phyloP scores from a whole-genome alignment of 1,284 basidiomycete species.

The Fomes fomentarius region DNA sequence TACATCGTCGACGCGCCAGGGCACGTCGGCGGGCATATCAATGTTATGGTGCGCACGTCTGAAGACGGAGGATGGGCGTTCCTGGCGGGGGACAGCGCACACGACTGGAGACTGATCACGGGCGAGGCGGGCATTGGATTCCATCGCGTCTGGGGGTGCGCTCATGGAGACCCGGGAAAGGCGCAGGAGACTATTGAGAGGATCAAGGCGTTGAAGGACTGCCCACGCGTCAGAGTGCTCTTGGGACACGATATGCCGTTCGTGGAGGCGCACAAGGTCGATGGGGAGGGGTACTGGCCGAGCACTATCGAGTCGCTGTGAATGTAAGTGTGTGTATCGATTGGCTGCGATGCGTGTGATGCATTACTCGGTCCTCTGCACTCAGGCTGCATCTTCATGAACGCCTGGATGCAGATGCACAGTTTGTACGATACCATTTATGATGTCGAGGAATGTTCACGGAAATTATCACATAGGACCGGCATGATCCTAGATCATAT shows the following conservation, averaged over 20 bases:
- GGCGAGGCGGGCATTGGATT: conserved; percentile 46
- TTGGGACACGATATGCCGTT: conserved; percentile 57
- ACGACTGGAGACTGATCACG: conserved; percentile 54
- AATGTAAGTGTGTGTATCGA: no score
- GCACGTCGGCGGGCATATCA: conserved; percentile 56
- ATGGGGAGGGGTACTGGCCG: conserved; percentile 31
- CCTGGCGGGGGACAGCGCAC: conserved; percentile 58
- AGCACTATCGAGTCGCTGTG: no score
- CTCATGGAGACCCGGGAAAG: conserved; percentile 45
- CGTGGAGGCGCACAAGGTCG: conserved; percentile 47
- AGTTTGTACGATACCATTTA: no score
- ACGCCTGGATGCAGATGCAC: no score
- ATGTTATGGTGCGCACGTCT: conserved; percentile 57
- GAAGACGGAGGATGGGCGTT: conserved; percentile 57
- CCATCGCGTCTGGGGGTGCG: conserved; percentile 36
- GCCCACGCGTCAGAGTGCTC: conserved; percentile 46
- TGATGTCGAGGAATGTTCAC: no score
- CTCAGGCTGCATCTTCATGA: no score
- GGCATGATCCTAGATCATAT: no score
- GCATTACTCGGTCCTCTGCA: no score
- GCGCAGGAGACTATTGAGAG: conserved; percentile 46
- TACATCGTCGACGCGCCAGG: conserved; percentile 60
- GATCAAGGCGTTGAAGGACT: conserved; percentile 40
- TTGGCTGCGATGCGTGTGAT: no score
- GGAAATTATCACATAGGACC: no score